These are phyloP conservation scores for Pseudogymnoascus sp. DNA, from an alignment of 2,329 filamentous ascomycete species.

Conservation along the genomic window DNA sequence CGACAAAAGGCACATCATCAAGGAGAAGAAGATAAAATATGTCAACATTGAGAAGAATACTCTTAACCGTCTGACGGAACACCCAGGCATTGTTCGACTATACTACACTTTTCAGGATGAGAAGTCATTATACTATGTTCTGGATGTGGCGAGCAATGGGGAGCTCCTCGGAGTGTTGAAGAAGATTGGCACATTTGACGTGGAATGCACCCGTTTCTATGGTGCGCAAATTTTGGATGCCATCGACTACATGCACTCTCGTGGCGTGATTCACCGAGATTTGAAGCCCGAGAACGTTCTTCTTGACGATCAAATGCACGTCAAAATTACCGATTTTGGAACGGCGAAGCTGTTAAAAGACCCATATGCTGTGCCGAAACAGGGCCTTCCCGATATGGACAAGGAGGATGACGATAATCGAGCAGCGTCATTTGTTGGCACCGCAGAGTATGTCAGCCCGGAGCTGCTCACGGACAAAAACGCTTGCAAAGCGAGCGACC, in stretches of 20 bases:
- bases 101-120: conserved; percentile 99
- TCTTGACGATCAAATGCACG: conserved; percentile 89
- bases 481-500: conserved; percentile 92
- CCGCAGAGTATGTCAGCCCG: conserved; percentile 95
- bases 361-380: conserved; percentile 37
- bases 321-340: conserved; percentile 98
- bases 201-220: conserved; percentile 92
- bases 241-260: conserved; percentile 95
- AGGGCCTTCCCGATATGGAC: conserved; percentile 19
- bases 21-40: conserved; percentile 99
- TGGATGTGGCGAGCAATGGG: conserved; percentile 87
- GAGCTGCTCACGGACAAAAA: conserved; percentile 96
- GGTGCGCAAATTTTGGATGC: conserved; percentile 92
- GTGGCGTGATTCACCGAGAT: conserved; percentile 93
- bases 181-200: conserved; percentile 87
- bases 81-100: conserved; percentile 89
- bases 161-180: conserved; percentile 90
- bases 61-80: conserved; percentile 88
- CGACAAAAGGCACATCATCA: conserved; percentile 98
- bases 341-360: conserved; percentile 87
- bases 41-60: conserved; percentile 99
- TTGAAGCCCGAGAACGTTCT: conserved; percentile 96
- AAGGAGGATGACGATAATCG: conserved; percentile 57
- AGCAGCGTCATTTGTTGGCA: conserved; percentile 93
- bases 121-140: conserved; percentile 88